Percentiles rank a stretch among this genome's conserved stretches.
These are phyloP conservation scores for Ogataea kodamae DNA, from an alignment of 805 yeast genomes.

Conservation along the genomic window DNA sequence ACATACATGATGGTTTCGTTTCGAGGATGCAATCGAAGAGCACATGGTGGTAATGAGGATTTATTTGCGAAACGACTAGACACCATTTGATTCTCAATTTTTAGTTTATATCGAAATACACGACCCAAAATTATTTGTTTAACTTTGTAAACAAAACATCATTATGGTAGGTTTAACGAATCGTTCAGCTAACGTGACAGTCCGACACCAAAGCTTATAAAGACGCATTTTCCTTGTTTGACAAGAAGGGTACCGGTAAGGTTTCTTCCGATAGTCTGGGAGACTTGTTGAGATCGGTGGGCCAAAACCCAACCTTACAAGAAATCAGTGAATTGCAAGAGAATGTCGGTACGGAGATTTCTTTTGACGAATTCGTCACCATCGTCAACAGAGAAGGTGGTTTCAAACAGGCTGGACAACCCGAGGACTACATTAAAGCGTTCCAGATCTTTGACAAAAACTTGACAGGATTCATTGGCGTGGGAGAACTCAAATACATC, in stretches of 20 bases:
- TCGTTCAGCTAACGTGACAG: too few species aligned
- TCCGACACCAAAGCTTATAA: slow-evolving; percentile 47
- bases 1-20: slow-evolving; percentile 49
- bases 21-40: slow-evolving; percentile 55
- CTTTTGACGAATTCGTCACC: slow-evolving; percentile 72
- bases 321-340: slow-evolving; percentile 66
- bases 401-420: slow-evolving; percentile 81
- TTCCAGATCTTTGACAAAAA: slow-evolving; percentile 98
- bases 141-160: slow-evolving; percentile 11
- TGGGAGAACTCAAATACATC: slow-evolving; percentile 93
- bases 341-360: slow-evolving; percentile 42
- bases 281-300: slow-evolving; percentile 92
- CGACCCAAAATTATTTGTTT: slow-evolving; percentile 3
- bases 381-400: slow-evolving; percentile 85
- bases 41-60: slow-evolving; percentile 79
- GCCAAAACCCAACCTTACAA: slow-evolving; percentile 95
- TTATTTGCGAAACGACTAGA: slow-evolving; percentile 22
- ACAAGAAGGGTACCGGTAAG: slow-evolving; percentile 91
- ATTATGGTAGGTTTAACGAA: too few species aligned
- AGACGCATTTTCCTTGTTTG: slow-evolving; percentile 96
- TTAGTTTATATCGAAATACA: slow-evolving; percentile 1
- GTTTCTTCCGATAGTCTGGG: slow-evolving; percentile 84
- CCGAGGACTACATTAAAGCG: slow-evolving; percentile 89
- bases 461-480: slow-evolving; percentile 91
- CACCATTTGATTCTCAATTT: slow-evolving; percentile 1